Conservation (phyloP, 306 rosid species). For the Citrullus amarus region DNA sequence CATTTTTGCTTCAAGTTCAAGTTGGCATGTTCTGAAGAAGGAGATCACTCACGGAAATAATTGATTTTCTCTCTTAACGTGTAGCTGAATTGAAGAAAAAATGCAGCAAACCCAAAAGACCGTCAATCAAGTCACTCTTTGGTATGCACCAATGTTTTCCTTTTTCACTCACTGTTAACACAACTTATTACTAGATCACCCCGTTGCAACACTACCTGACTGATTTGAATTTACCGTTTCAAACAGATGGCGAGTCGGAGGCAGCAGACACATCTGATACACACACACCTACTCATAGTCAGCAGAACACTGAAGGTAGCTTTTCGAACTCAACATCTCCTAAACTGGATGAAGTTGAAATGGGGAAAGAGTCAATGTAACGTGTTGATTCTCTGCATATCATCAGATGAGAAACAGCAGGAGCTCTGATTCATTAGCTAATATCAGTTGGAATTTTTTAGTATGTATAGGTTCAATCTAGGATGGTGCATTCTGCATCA, state of each 20-base stretch:
- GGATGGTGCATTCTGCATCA: neutral
- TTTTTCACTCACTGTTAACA: neutral
- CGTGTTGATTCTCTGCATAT: conserved; percentile 5
- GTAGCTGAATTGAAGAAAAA: conserved; percentile 90
- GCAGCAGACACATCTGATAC: conserved; percentile 34
- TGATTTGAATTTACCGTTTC: conserved; percentile 11
- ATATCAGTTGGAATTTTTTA: neutral
- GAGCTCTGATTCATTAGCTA: conserved; percentile 19
- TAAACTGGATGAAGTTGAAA: conserved; percentile 28
- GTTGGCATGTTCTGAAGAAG: neutral
- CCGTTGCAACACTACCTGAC: conserved; percentile 10
- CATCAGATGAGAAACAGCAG: conserved; percentile 18
- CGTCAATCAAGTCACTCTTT: conserved; percentile 74
- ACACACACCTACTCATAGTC: conserved; percentile 21
- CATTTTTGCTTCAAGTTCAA: neutral
- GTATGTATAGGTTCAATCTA: neutral
- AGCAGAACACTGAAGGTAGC: conserved; percentile 43
- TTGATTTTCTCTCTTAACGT: conserved; percentile 21
- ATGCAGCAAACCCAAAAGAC: conserved; percentile 56
- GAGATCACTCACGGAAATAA: neutral
- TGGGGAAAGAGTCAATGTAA: conserved; percentile 31
- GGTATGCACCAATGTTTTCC: conserved; percentile 33
- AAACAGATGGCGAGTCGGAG: conserved; percentile 48
- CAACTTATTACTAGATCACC: neutral
- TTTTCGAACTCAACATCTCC: conserved; percentile 58